Percentiles rank a stretch among this genome's conserved stretches.
Evolutionary conservation across 2,329 filamentous ascomycete species (phyloP).

Genomic region (Botrytis pseudocinerea): DNA sequence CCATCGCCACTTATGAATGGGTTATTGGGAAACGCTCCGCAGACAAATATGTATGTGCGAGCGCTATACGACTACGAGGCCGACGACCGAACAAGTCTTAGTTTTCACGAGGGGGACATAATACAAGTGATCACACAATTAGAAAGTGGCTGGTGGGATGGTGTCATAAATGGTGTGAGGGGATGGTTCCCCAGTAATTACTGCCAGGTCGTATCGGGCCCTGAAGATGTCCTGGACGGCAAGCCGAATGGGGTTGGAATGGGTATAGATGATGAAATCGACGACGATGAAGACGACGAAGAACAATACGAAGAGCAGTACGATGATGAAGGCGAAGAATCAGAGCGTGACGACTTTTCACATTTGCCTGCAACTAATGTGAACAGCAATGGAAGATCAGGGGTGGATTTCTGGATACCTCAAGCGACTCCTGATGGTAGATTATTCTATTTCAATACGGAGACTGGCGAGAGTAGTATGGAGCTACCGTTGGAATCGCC

Average conservation of each 20-base stretch:
- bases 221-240: slow-evolving; percentile 69
- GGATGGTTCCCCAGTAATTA: slow-evolving; percentile 99
- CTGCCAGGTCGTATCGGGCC: slow-evolving; percentile 79
- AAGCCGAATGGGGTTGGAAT: slow-evolving; percentile 53
- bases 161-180: slow-evolving; percentile 92
- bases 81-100: slow-evolving; percentile 93
- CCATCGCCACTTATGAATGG: slow-evolving; percentile 56
- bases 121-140: slow-evolving; percentile 98
- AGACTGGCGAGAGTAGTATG: slow-evolving; percentile 92
- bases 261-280: slow-evolving; percentile 58
- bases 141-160: slow-evolving; percentile 99
- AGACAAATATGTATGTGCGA: slow-evolving; percentile 82
- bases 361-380: slow-evolving; percentile 69
- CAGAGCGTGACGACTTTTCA: slow-evolving; percentile 57
- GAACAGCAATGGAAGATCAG: slow-evolving; percentile 67
- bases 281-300: slow-evolving; percentile 66
- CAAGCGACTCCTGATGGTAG: slow-evolving; percentile 92
- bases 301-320: slow-evolving; percentile 63
- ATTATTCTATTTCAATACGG: slow-evolving; percentile 96
- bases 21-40: slow-evolving; percentile 58
- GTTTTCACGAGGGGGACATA: slow-evolving; percentile 94
- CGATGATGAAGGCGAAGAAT: slow-evolving; percentile 65
- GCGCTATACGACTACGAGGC: slow-evolving; percentile 98
- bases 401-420: slow-evolving; percentile 97
- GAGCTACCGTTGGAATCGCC: slow-evolving; percentile 93